These are phyloP conservation scores for Cicer yamashitae DNA, from an alignment of 306 rosid species.

Conservation along the genomic window DNA sequence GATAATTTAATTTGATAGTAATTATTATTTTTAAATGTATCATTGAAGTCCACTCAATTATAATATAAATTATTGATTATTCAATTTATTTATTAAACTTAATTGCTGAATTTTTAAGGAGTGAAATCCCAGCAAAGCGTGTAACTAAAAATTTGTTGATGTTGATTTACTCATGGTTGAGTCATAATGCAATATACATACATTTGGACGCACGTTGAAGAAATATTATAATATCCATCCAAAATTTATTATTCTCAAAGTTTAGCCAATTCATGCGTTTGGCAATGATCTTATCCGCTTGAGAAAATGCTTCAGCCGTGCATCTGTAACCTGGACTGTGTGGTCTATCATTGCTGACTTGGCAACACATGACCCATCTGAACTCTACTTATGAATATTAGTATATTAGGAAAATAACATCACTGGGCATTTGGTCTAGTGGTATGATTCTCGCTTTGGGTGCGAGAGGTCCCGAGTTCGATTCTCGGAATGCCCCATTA, in stretches of 20 bases:
- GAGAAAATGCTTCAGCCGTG: constrained; percentile 49
- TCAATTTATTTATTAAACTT: too few relatives aligned
- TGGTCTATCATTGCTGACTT: constrained; percentile 54
- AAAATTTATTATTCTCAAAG: neutral
- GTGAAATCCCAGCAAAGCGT: too few relatives aligned
- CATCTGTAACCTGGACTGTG: constrained; percentile 50
- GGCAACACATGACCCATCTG: neutral
- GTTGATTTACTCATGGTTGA: too few relatives aligned
- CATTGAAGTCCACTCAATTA: too few relatives aligned
- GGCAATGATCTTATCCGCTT: constrained; percentile 52
- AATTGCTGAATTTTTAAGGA: too few relatives aligned
- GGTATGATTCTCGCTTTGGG: constrained; percentile 53
- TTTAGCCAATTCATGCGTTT: neutral
- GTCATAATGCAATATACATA: too few relatives aligned
- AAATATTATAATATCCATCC: neutral
- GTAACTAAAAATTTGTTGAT: too few relatives aligned
- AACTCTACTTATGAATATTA: neutral
- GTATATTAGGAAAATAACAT: rapidly evolving
- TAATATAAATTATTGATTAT: too few relatives aligned
- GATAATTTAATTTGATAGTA: too few relatives aligned
- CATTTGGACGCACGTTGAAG: too few relatives aligned
- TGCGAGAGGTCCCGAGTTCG: constrained; percentile 72
- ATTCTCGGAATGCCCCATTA: constrained; percentile 61
- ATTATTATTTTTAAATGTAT: too few relatives aligned
- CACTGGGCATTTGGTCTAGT: constrained; percentile 40